phyloP scores from a whole-genome alignment of 192 early-diverging fungal genomes.

The Geosiphon pyriformis region DNA sequence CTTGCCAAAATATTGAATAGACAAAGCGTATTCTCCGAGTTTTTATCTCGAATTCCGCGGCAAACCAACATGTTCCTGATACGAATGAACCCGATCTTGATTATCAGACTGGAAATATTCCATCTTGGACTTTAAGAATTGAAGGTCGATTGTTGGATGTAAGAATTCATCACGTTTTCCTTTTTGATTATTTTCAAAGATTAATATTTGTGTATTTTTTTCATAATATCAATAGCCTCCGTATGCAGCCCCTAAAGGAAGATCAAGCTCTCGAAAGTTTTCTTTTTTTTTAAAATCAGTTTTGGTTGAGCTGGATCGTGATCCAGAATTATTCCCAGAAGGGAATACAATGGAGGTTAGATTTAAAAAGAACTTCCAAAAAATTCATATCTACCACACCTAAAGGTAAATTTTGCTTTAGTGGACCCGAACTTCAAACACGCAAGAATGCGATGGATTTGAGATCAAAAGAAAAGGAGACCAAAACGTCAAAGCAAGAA shows the following conservation, averaged over 20 bases:
- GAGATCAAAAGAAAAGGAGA: slow-evolving; percentile 93
- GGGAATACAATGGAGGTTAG: slow-evolving; percentile 69
- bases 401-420: slow-evolving; percentile 26
- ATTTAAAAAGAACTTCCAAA: no score
- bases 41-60: slow-evolving; percentile 85
- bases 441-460: slow-evolving; percentile 73
- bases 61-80: slow-evolving; percentile 66
- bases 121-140: slow-evolving; percentile 87
- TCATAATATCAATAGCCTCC: slow-evolving; percentile 14
- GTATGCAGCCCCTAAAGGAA: slow-evolving; percentile 56
- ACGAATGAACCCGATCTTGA: slow-evolving; percentile 41
- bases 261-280: slow-evolving; percentile 67
- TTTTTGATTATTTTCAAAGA: not conserved
- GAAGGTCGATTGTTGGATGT: slow-evolving; percentile 87
- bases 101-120: slow-evolving; percentile 47
- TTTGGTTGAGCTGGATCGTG: slow-evolving; percentile 78
- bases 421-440: slow-evolving; percentile 52
- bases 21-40: slow-evolving; percentile 77
- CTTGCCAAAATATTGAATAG: no score
- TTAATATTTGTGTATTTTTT: not conserved
- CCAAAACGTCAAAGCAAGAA: slow-evolving; percentile 70
- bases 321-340: slow-evolving; percentile 70
- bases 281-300: slow-evolving; percentile 81
- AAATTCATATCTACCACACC: no score
- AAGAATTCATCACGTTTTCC: slow-evolving; percentile 11